Percentiles rank a stretch among this genome's conserved stretches.
Conservation (phyloP, 1,139 yeast species). For the Geotrichum fermentans region DNA sequence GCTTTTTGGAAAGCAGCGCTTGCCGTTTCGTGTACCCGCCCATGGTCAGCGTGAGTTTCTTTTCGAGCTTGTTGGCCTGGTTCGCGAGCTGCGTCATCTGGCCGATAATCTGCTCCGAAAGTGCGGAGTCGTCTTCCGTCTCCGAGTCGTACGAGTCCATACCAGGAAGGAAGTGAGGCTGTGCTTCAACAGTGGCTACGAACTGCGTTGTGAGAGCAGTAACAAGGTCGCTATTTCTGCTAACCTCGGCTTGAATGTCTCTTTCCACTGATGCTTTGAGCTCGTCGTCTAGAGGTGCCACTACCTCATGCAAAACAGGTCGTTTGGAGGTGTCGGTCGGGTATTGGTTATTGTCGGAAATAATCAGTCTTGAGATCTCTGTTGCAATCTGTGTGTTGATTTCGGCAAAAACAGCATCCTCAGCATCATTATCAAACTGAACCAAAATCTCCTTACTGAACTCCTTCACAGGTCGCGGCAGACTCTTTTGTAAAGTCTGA, state of each 20-base stretch:
- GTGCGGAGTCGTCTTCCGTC: constrained; percentile 1
- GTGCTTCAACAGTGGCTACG: constrained; percentile 20
- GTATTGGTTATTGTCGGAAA: constrained; percentile 47
- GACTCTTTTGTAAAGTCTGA: constrained; percentile 46
- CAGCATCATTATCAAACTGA: not conserved
- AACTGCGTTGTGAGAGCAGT: constrained; percentile 12
- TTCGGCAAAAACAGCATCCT: constrained; percentile 13
- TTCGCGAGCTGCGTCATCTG: constrained; percentile 31
- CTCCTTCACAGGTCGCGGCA: constrained; percentile 40
- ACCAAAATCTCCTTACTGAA: constrained; percentile 11
- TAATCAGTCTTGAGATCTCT: constrained; percentile 43
- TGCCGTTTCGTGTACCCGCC: constrained; percentile 40
- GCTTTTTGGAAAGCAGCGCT: constrained; percentile 32
- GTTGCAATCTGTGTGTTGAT: constrained; percentile 31
- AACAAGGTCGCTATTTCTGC: constrained; percentile 1
- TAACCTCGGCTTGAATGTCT: constrained; percentile 36
- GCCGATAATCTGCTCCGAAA: constrained; percentile 22
- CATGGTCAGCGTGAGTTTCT: constrained; percentile 33
- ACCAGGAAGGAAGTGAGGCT: constrained; percentile 18
- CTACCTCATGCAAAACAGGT: constrained; percentile 22
- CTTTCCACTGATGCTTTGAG: constrained; percentile 32
- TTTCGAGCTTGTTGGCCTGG: constrained; percentile 38
- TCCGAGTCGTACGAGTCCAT: constrained; percentile 7
- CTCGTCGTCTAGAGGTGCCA: constrained; percentile 45
- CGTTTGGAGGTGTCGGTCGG: constrained; percentile 26